Percentiles rank a stretch among this genome's conserved stretches.
phyloP scores from a whole-genome alignment of 2,329 filamentous ascomycete genomes.

The Fusarium sp. region DNA sequence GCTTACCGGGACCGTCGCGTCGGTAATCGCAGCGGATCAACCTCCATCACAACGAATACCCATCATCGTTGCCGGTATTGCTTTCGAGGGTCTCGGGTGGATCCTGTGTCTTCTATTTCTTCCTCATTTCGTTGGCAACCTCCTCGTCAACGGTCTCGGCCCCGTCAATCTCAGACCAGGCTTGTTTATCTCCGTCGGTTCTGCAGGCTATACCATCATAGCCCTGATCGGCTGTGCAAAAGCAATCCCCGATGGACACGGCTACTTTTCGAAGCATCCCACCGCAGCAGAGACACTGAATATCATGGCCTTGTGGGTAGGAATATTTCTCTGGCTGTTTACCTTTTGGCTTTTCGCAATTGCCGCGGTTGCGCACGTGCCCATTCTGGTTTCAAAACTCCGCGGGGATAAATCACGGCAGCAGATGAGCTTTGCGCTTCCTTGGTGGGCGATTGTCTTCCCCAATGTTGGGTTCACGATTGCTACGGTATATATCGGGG shows the following conservation, averaged over 20 bases:
- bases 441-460: conserved; percentile 10
- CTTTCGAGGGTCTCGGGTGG: background rate
- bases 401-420: background rate
- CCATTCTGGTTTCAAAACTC: background rate
- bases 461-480: conserved; percentile 1
- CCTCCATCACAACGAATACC: background rate
- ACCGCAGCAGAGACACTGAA: background rate
- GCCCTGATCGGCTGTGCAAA: conserved; percentile 1
- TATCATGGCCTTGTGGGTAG: conserved; percentile 1
- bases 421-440: background rate
- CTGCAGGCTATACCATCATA: conserved; percentile 5
- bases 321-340: background rate
- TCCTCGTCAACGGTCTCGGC: background rate
- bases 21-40: background rate
- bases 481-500: background rate
- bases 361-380: background rate
- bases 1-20: background rate
- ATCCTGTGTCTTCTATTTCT: background rate
- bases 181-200: background rate
- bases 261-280: background rate
- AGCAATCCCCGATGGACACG: background rate
- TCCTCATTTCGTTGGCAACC: background rate
- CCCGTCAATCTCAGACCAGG: background rate
- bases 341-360: conserved; percentile 4
- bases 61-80: background rate